These are phyloP conservation scores for Dactylella cylindrospora DNA, from an alignment of 2,329 filamentous ascomycete genomes.

Conservation along the genomic window DNA sequence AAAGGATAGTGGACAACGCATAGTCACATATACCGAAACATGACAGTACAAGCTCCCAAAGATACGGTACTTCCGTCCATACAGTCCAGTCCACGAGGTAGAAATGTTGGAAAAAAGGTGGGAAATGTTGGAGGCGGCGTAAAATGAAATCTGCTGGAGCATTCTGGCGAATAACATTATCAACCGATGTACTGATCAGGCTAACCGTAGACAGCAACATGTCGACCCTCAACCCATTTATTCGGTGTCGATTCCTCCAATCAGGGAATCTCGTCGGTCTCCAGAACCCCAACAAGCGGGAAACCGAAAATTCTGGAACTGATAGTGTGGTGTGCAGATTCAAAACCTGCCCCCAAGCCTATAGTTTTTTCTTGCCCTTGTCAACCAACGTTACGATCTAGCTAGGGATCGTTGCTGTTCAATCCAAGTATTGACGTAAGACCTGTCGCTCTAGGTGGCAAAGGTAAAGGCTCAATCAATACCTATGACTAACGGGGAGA, in stretches of 20 bases:
- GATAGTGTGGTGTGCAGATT: constrained; percentile 11
- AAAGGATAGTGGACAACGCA: constrained; percentile 35
- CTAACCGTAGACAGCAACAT: constrained; percentile 33
- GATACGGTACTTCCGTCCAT: constrained; percentile 38
- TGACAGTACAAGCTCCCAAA: constrained; percentile 5
- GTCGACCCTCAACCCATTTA: constrained; percentile 38
- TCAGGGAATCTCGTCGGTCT: constrained; percentile 22
- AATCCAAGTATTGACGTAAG: constrained; percentile 39
- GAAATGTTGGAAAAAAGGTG: constrained; percentile 22
- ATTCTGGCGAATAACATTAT: constrained; percentile 33
- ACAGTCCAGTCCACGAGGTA: constrained; percentile 39
- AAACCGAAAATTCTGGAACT: constrained; percentile 45
- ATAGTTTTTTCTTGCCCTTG: constrained; percentile 1
- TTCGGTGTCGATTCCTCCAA: constrained; percentile 39
- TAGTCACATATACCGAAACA: constrained; percentile 12
- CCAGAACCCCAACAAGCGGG: constrained; percentile 40
- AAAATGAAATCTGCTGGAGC: constrained; percentile 30
- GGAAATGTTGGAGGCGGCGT: constrained; percentile 27
- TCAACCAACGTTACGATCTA: too few relatives aligned
- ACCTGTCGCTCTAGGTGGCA: constrained; percentile 6
- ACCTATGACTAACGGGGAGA: constrained; percentile 29
- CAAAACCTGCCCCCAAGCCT: background rate
- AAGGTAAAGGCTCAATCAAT: constrained; percentile 30
- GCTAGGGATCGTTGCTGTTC: constrained; percentile 2
- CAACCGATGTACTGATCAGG: too few relatives aligned